A percentile compares a stretch with the other conserved stretches of the same genome.
Conservation (phyloP, 495 filamentous ascomycete genomes). For the Bombardia bombarda region DNA sequence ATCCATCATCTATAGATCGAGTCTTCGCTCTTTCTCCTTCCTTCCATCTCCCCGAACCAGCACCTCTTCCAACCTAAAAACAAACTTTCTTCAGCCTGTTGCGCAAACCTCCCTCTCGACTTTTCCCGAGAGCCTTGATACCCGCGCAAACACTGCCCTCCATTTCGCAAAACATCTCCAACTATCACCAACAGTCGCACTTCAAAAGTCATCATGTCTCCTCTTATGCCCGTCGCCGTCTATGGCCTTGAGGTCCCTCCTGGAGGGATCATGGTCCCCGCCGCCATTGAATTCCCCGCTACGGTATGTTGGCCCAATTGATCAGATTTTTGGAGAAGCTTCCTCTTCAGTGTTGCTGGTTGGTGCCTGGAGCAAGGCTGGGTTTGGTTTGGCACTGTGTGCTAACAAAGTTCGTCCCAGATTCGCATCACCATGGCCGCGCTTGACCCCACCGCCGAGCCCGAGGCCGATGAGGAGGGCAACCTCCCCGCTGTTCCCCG, state of each 20-base stretch:
- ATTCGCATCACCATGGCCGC: constrained; percentile 98
- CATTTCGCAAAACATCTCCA: background rate
- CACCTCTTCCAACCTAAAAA: too few relatives aligned
- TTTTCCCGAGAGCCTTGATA: too few relatives aligned
- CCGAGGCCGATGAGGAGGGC: constrained; percentile 54
- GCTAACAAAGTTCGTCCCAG: constrained; percentile 34
- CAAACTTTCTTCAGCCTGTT: too few relatives aligned
- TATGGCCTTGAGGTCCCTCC: constrained; percentile 84
- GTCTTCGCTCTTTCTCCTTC: too few relatives aligned
- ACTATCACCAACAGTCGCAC: background rate
- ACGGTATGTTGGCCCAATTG: constrained; percentile 55
- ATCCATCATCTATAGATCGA: constrained; percentile 5
- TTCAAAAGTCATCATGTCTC: constrained; percentile 23
- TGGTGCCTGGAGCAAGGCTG: background rate
- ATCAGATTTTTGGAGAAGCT: too few relatives aligned
- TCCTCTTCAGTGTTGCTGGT: background rate
- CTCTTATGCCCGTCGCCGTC: constrained; percentile 63
- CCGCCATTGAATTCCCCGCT: constrained; percentile 64
- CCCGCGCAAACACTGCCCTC: too few relatives aligned
- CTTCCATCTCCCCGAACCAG: too few relatives aligned
- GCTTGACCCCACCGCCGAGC: constrained; percentile 76
- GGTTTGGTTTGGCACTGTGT: too few relatives aligned
- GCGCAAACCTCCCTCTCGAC: too few relatives aligned
- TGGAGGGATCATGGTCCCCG: constrained; percentile 67
- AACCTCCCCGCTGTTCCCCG: constrained; percentile 56